These are phyloP conservation scores for Colletotrichum lentis DNA, from an alignment of 2,329 filamentous ascomycete genomes.

Conservation along the genomic window DNA sequence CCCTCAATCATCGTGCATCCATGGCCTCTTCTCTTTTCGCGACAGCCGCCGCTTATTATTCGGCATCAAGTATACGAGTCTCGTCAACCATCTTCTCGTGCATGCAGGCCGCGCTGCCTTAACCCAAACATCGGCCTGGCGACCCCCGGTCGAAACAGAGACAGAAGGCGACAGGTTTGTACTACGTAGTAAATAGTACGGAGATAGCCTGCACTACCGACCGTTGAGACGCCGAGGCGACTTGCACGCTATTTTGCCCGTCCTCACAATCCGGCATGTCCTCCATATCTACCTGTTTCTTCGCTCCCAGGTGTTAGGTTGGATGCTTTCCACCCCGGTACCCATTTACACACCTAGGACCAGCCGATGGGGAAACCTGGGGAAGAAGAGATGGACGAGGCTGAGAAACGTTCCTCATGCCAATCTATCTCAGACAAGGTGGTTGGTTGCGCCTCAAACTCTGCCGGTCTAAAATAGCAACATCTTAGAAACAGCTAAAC, in stretches of 20 bases:
- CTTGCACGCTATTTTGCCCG: neutral
- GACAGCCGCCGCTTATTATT: conserved; percentile 7
- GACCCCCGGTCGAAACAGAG: neutral
- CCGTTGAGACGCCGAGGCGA: conserved; percentile 12
- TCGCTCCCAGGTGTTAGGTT: conserved; percentile 9
- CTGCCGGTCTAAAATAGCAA: conserved; percentile 20
- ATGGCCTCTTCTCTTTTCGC: conserved; percentile 3
- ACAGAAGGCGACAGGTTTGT: neutral
- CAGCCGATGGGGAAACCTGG: conserved; percentile 22
- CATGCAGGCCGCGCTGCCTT: neutral
- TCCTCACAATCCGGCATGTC: neutral
- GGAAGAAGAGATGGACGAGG: neutral
- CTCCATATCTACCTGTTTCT: conserved; percentile 13
- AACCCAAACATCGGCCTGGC: neutral
- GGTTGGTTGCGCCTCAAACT: conserved; percentile 15
- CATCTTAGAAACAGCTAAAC: neutral
- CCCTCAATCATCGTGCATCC: conserved; percentile 14
- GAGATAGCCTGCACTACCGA: neutral
- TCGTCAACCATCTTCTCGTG: neutral
- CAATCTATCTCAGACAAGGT: conserved; percentile 12
- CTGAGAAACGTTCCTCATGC: conserved; percentile 19
- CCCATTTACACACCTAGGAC: conserved; percentile 9
- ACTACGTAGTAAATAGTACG: neutral
- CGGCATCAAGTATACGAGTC: conserved; percentile 25
- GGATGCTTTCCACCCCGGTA: conserved; percentile 23